These are phyloP conservation scores for Cyberlindnera euphorbiae DNA, from an alignment of 805 yeast species.

Conservation along the genomic window DNA sequence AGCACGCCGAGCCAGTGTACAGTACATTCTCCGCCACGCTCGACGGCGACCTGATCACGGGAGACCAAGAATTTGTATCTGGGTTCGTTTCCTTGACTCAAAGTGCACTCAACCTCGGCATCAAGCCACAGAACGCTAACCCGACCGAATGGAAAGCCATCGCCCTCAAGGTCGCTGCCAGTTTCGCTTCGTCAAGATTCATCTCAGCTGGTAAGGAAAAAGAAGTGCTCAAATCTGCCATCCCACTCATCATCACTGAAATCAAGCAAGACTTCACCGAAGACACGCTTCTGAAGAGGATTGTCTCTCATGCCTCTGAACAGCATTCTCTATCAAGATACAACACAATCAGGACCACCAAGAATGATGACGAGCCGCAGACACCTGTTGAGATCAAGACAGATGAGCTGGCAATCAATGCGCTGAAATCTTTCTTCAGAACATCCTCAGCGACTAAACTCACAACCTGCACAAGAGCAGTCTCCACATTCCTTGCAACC, in stretches of 20 bases:
- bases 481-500: conserved; percentile 41
- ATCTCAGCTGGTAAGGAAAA: conserved; percentile 13
- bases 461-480: conserved; percentile 46
- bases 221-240: conserved; percentile 15
- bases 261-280: conserved; percentile 20
- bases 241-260: conserved; percentile 19
- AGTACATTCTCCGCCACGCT: conserved; percentile 44
- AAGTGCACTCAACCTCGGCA: conserved; percentile 19
- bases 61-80: conserved; percentile 54
- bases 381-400: conserved; percentile 19
- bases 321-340: conserved; percentile 22
- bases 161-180: conserved; percentile 41
- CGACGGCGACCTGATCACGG: conserved; percentile 59
- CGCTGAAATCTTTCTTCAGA: conserved; percentile 59
- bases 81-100: conserved; percentile 38
- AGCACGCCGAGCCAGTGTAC: conserved; percentile 45
- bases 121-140: conserved; percentile 24
- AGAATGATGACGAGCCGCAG: conserved; percentile 5
- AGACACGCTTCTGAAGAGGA: conserved; percentile 19
- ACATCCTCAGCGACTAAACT: conserved; percentile 61
- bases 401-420: conserved; percentile 30
- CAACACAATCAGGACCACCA: conserved; percentile 16
- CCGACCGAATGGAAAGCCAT: conserved; percentile 34
- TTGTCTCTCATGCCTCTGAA: conserved; percentile 20
- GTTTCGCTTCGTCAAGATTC: conserved; percentile 29